Evolutionary conservation across 2,329 filamentous ascomycete genomes (phyloP), one percentile per base, ranked within the genome.

Genomic region (Waltergamsia citrina): DNA sequence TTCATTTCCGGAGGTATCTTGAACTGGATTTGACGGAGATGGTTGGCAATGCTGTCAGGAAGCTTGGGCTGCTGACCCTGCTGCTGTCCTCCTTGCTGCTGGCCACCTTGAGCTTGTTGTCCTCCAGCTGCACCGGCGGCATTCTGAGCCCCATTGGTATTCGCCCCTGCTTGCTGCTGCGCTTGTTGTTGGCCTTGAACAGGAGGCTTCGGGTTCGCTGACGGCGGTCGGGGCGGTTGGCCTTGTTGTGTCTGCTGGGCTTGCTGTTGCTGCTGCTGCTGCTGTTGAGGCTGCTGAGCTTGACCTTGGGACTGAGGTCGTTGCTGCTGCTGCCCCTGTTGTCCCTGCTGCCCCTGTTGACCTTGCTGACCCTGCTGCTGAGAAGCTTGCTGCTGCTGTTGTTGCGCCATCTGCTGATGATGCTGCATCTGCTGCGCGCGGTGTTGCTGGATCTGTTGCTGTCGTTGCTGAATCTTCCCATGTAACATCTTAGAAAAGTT

Each of bases 401-500:
- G 47, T 36, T 35, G 41, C 35, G 38, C 42, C 34, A 48, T 47
- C 37, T 54, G 50, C 17, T 46, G 46, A 26, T 45, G 48, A 4
- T 38, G 40, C 7, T 32, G 32, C 15, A 47, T 43, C 23, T 51
- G 46, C 19, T 48, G 47, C 20, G 51, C 46, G 23, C 51, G 46
- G 12, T 56, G 50, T 29, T 54, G 52, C 19, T 57, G 53, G 7
- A 54, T 51, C 32, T 59, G 57, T 3, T 43, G 45, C 20, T 59
- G 51, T 14, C 59, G 51, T 33, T 51, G 48, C 33, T 68, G 61
- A 5, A 75, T 61, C 50, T 76, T 78, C 0, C 50, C 52, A 4
- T 63, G 53, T 3, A 81, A 60, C 53, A 74, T 75, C 28, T 63
- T 63, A 0, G 74, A 74, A 47, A 81, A 80, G 7, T 79, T 73